Evolutionary conservation across 805 yeast genomes (phyloP).

Genomic region (Cyberlindnera mrakii): DNA sequence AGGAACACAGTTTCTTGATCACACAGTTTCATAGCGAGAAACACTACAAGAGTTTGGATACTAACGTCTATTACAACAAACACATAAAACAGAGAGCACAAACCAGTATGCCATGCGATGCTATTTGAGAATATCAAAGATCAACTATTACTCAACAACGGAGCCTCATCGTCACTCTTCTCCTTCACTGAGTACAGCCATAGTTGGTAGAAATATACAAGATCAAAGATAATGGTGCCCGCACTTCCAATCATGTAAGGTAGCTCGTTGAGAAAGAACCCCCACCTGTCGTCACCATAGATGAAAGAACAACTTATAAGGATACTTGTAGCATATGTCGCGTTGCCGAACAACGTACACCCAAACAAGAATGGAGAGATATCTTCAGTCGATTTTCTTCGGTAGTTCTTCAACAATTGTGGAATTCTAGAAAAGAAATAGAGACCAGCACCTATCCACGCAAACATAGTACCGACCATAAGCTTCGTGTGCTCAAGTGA

Average conservation of each 20-base stretch:
- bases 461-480: conserved; percentile 41
- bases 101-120: background rate
- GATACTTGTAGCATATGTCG: conserved; percentile 71
- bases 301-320: conserved; percentile 54
- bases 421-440: conserved; percentile 81
- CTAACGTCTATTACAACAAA: no score
- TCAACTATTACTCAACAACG: conserved; percentile 2
- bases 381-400: conserved; percentile 80
- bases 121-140: background rate
- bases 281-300: conserved; percentile 25
- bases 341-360: conserved; percentile 73
- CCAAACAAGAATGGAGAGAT: conserved; percentile 74
- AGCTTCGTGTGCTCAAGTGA: conserved; percentile 1
- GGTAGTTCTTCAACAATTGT: conserved; percentile 70
- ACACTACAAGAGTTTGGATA: no score
- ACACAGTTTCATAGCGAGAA: no score
- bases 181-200: conserved; percentile 25
- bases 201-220: conserved; percentile 61
- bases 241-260: conserved; percentile 83
- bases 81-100: no score
- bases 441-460: conserved; percentile 76
- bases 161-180: conserved; percentile 9
- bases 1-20: no score
- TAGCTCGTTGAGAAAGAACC: conserved; percentile 59
- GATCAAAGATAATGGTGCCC: conserved; percentile 78